Conservation (phyloP, 2,329 filamentous ascomycete genomes). For the Trichoderma koningii region DNA sequence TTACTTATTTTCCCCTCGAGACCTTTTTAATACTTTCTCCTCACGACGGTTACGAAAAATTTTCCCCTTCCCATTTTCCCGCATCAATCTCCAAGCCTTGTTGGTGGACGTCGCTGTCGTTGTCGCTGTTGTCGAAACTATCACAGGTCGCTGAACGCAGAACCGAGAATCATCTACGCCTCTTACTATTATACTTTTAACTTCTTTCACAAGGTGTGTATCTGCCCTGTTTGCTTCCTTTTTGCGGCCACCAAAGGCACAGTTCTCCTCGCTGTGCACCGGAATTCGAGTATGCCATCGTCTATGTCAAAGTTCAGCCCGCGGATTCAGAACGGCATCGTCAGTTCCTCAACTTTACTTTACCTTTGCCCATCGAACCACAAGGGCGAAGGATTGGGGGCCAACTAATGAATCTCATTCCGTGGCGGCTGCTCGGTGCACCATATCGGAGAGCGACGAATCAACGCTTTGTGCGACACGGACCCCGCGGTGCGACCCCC, state of each 20-base stretch:
- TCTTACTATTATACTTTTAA: not conserved
- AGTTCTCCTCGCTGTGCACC: not conserved
- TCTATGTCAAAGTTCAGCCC: conserved; percentile 14
- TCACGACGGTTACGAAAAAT: conserved; percentile 20
- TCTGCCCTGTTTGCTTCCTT: not conserved
- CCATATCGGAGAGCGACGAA: not conserved
- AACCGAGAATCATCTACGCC: not conserved
- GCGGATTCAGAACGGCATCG: not conserved
- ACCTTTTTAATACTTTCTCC: conserved; percentile 10
- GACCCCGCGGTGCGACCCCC: conserved; percentile 20
- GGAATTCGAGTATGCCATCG: not conserved
- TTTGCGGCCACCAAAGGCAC: not conserved
- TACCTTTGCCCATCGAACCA: not conserved
- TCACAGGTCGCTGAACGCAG: conserved; percentile 3
- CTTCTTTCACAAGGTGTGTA: conserved; percentile 13
- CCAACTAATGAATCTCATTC: not conserved
- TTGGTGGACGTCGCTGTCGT: conserved; percentile 26
- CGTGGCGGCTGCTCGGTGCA: not conserved
- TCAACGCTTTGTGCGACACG: conserved; percentile 25
- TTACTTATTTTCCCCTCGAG: conserved; percentile 18
- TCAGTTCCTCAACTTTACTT: not conserved
- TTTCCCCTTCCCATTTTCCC: conserved; percentile 11
- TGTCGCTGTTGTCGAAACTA: conserved; percentile 25
- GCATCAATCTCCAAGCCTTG: conserved; percentile 3
- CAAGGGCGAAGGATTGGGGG: not conserved